These are phyloP conservation scores for Solanum pennellii DNA, from an alignment of 257 asterid genomes.

Conservation along the genomic window DNA sequence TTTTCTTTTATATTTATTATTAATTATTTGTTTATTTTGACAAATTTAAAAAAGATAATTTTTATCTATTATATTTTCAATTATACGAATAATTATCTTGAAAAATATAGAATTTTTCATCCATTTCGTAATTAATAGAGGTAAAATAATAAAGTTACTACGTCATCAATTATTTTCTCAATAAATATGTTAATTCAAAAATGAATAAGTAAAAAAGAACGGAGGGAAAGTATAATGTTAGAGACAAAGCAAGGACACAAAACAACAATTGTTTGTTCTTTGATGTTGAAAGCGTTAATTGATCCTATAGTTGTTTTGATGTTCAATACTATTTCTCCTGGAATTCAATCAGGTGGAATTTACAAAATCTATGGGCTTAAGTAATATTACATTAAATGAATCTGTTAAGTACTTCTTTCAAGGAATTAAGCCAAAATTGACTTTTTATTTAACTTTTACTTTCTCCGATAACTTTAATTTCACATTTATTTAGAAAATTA, in stretches of 20 bases:
- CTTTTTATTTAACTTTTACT: background rate
- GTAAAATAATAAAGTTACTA: accelerated
- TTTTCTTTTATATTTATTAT: too few species aligned
- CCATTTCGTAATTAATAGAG: too few species aligned
- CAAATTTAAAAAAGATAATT: too few species aligned
- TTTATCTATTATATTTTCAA: too few species aligned
- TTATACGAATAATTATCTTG: too few species aligned
- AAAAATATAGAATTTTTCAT: too few species aligned
- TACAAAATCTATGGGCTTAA: background rate
- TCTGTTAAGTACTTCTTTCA: background rate
- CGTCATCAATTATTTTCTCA: too few species aligned
- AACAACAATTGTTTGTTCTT: background rate
- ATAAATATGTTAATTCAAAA: too few species aligned
- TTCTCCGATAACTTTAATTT: too few species aligned
- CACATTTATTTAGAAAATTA: too few species aligned
- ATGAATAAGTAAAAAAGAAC: too few species aligned
- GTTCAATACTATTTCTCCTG: background rate
- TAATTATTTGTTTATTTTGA: too few species aligned
- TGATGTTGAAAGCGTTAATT: background rate
- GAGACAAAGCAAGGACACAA: background rate
- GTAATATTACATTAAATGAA: background rate
- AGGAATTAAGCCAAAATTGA: background rate
- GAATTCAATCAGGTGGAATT: background rate
- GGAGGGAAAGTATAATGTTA: background rate
- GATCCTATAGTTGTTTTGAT: background rate